Evolutionary conservation across 1,139 yeast genomes (phyloP), one percentile per base, ranked within the genome.

Genomic region (Arxiozyma slooffiae): DNA sequence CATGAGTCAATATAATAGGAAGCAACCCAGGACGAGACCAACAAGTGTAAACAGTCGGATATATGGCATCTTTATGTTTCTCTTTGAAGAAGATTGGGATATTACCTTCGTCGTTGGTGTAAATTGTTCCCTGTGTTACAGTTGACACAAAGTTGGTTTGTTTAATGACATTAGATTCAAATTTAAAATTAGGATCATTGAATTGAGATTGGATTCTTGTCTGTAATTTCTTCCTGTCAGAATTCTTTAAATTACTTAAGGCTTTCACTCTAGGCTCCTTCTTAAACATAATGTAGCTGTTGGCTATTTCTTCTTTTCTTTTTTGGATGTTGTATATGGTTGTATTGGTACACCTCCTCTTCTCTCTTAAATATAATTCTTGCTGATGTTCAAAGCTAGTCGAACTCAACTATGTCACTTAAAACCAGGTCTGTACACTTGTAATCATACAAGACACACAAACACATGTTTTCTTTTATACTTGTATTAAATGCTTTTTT

Each of bases 191-290:
- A 7, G 85, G 65, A 21, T 87, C 63, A 16, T 63, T 61, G 37
- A 71, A 69, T 48, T 67, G 66, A 0, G 69, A 70, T 47, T 73
- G 76, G 14, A 79, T 76, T 1, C 68, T 62, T 11, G 70, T 65
- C 14, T 82, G 70, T 38, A 87, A 68, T 57, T 77, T 79, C 60
- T 89, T 76, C 47, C 95, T 71, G 55, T 89, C 97, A 0, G 95
- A 85, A 14, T 87, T 79, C 67, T 89, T 89, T 54, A 90, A 74
- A 60, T 86, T 86, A 9, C 95, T 79, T 48, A 81, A 73, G 4
- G 95, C 82, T 67, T 88, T 88, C 49, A 81, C 72, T 65, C 78
- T 74, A 7, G 86, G 81, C 48, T 76, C 78, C 57, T 82, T 82
- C 62, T 76, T 78, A 58, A 83, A 84, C 89, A 83, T 82, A 17